These are phyloP conservation scores for Helicosporidium sp. DNA, from an alignment of 139 green algal species.

Conservation along the genomic window DNA sequence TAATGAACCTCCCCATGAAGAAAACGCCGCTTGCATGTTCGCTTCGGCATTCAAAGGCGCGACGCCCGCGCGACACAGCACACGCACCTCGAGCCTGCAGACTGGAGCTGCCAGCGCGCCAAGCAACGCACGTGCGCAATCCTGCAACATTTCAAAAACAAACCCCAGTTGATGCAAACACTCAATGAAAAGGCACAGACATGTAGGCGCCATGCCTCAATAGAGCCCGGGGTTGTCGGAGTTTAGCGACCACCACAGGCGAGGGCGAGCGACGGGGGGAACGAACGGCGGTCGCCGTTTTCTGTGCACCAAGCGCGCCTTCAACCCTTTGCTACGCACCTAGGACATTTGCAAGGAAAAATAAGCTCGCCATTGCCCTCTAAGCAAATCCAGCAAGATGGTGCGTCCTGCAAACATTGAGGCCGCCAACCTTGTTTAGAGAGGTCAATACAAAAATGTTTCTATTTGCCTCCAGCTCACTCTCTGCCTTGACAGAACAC, in stretches of 20 bases:
- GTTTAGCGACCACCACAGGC: not conserved
- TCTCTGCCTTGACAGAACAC: too few relatives aligned
- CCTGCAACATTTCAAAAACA: conserved; percentile 1
- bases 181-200: not conserved
- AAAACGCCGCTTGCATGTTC: too few relatives aligned
- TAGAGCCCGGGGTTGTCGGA: not conserved
- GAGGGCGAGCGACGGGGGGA: not conserved
- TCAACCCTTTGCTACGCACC: conserved; percentile 6
- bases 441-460: too few relatives aligned
- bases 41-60: too few relatives aligned
- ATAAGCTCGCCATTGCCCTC: conserved; percentile 28
- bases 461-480: too few relatives aligned
- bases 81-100: conserved; percentile 45
- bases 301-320: too few relatives aligned
- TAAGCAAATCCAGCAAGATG: conserved; percentile 78
- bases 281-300: too few relatives aligned
- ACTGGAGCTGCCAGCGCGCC: conserved; percentile 68
- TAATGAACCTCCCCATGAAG: too few relatives aligned
- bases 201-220: not conserved
- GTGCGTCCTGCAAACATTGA: too few relatives aligned
- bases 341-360: conserved; percentile 46
- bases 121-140: conserved; percentile 40
- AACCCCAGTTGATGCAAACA: not conserved
- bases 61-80: not conserved
- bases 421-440: too few relatives aligned